Conservation (phyloP, 345 rosid genomes). For the Lenwebbia sp. region DNA sequence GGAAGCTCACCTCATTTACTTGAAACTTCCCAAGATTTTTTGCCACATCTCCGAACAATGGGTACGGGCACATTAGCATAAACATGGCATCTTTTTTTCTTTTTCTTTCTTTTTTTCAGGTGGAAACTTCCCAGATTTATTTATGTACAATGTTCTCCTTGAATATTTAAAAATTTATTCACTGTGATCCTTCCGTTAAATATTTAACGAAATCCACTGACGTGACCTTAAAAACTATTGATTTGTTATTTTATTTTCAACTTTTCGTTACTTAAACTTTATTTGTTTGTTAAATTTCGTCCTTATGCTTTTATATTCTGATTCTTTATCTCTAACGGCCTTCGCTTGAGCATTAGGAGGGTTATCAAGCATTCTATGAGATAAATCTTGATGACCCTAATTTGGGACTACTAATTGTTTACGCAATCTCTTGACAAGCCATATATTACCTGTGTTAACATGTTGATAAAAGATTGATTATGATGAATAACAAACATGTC, state of each 20-base stretch:
- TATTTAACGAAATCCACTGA: background rate
- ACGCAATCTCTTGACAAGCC: background rate
- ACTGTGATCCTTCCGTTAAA: background rate
- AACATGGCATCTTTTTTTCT: background rate
- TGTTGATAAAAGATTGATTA: too few species aligned
- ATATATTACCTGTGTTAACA: background rate
- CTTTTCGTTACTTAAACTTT: background rate
- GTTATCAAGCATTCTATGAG: background rate
- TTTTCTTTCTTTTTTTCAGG: too few species aligned
- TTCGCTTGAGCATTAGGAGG: accelerated
- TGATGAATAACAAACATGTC: too few species aligned
- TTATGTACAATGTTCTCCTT: background rate
- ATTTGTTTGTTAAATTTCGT: background rate
- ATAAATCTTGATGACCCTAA: background rate
- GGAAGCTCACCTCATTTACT: background rate
- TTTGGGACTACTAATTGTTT: background rate
- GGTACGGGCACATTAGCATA: background rate
- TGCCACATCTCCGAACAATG: background rate
- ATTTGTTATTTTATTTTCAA: background rate
- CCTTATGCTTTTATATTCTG: background rate
- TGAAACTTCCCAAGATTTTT: background rate
- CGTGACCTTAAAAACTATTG: accelerated
- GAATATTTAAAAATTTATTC: background rate
- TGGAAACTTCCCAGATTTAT: too few species aligned
- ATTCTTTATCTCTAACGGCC: background rate